Percentiles rank a stretch among this genome's conserved stretches.
Evolutionary conservation across 2,329 filamentous ascomycete species (phyloP).

Genomic region (Penicillium sp.): DNA sequence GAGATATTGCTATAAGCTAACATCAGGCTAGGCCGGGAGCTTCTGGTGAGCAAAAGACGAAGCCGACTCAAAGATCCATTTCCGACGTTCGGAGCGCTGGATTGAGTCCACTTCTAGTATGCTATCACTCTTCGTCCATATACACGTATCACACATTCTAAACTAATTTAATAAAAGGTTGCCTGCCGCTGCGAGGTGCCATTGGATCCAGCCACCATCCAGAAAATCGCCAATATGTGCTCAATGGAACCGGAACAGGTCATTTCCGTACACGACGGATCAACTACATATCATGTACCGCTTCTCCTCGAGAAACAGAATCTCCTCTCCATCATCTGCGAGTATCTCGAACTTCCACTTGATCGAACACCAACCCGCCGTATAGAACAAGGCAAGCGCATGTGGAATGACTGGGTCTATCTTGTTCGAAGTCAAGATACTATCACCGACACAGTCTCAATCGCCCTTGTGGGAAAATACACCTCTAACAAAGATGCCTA

Average conservation of each 20-base stretch:
- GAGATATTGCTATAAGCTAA: not conserved
- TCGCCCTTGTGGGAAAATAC: constrained; percentile 93
- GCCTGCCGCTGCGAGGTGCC: constrained; percentile 84
- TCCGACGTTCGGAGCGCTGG: constrained; percentile 79
- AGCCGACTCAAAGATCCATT: constrained; percentile 91
- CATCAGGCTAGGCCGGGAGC: not conserved
- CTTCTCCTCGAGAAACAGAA: constrained; percentile 84
- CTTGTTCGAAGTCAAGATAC: constrained; percentile 67
- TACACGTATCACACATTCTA: too few relatives aligned
- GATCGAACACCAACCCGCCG: constrained; percentile 51
- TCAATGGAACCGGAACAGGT: constrained; percentile 85
- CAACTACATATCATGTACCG: constrained; percentile 90
- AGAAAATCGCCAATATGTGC: constrained; percentile 87
- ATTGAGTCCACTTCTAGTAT: constrained; percentile 62
- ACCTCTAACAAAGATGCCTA: constrained; percentile 82
- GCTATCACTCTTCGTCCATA: too few relatives aligned
- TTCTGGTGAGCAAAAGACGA: constrained; percentile 82
- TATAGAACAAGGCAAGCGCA: constrained; percentile 62
- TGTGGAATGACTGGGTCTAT: constrained; percentile 76
- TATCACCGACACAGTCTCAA: constrained; percentile 68
- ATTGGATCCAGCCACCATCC: constrained; percentile 70
- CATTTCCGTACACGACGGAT: constrained; percentile 81
- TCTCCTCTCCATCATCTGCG: constrained; percentile 65
- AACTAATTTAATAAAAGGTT: constrained; percentile 52
- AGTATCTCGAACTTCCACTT: constrained; percentile 64